These are phyloP conservation scores for Nicotiana noctiflora DNA, from an alignment of 257 asterid species.

Conservation along the genomic window DNA sequence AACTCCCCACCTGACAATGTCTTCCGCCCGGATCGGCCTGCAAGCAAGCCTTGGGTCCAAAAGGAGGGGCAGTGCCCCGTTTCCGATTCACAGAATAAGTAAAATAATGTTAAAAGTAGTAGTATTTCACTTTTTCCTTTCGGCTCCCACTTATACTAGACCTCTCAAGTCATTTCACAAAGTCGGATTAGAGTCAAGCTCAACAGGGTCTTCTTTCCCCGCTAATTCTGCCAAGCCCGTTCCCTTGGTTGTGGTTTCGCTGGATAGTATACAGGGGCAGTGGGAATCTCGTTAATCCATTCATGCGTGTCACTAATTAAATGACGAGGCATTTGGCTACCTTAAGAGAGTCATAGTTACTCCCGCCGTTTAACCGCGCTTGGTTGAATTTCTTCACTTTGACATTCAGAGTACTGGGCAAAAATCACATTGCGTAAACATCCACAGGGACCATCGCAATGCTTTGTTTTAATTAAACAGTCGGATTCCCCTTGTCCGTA, in stretches of 20 bases:
- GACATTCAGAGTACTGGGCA: too few species aligned
- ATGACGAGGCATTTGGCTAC: too few species aligned
- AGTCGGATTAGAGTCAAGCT: constrained; percentile 57
- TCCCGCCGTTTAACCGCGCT: too few species aligned
- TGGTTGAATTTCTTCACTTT: too few species aligned
- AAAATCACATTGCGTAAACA: constrained; percentile 60
- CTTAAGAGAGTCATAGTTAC: too few species aligned
- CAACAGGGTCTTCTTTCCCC: constrained; percentile 73
- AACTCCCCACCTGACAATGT: constrained; percentile 39
- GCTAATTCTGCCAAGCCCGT: too few species aligned
- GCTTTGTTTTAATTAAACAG: constrained; percentile 55
- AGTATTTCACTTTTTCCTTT: constrained; percentile 79
- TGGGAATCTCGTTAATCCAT: too few species aligned
- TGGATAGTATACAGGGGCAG: too few species aligned
- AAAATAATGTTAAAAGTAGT: constrained; percentile 87
- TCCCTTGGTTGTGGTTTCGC: too few species aligned
- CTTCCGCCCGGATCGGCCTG: constrained; percentile 23
- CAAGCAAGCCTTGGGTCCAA: constrained; percentile 50
- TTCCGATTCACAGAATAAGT: constrained; percentile 73
- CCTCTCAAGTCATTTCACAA: constrained; percentile 38
- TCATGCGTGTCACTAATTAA: too few species aligned
- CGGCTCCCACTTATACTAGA: constrained; percentile 48
- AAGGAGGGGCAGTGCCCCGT: constrained; percentile 62
- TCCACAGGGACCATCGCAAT: constrained; percentile 56
- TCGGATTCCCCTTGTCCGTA: constrained; percentile 43